Conservation (phyloP, 805 yeast genomes). For the Candida quercuum region DNA sequence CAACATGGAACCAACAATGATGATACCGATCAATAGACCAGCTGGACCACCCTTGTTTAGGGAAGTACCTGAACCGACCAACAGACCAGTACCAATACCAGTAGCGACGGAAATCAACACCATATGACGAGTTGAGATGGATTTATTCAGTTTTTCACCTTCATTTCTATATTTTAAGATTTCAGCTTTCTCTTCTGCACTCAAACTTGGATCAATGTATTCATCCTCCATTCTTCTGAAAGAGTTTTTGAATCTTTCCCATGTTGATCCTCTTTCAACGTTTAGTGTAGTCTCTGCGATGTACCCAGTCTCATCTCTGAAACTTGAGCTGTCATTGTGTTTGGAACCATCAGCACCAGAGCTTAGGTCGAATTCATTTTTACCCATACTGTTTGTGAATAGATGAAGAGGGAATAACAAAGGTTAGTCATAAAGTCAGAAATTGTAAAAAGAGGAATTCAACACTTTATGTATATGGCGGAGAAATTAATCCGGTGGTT, state of each 20-base stretch:
- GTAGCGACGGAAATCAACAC: conserved; percentile 75
- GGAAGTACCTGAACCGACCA: conserved; percentile 63
- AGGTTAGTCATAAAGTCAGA: too few species aligned
- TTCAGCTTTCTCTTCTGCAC: conserved; percentile 35
- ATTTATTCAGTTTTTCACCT: conserved; percentile 31
- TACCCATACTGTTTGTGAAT: too few species aligned
- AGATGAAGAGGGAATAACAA: too few species aligned
- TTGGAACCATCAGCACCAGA: not conserved
- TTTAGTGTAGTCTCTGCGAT: conserved; percentile 14
- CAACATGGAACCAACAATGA: conserved; percentile 55
- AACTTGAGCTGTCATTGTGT: not conserved
- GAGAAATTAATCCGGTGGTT: too few species aligned
- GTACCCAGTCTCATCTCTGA: conserved; percentile 16
- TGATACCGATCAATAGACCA: conserved; percentile 51
- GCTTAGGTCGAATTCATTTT: too few species aligned
- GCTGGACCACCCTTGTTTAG: conserved; percentile 62
- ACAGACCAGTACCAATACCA: conserved; percentile 70
- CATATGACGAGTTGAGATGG: conserved; percentile 47
- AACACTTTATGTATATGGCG: too few species aligned
- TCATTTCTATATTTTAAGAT: conserved; percentile 15
- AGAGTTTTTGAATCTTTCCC: conserved; percentile 28
- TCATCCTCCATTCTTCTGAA: conserved; percentile 29
- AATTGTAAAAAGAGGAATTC: too few species aligned
- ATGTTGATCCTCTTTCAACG: conserved; percentile 7
- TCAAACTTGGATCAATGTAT: conserved; percentile 30